Conservation (phyloP, 495 filamentous ascomycete species). For the Tuber umbilicatum region DNA sequence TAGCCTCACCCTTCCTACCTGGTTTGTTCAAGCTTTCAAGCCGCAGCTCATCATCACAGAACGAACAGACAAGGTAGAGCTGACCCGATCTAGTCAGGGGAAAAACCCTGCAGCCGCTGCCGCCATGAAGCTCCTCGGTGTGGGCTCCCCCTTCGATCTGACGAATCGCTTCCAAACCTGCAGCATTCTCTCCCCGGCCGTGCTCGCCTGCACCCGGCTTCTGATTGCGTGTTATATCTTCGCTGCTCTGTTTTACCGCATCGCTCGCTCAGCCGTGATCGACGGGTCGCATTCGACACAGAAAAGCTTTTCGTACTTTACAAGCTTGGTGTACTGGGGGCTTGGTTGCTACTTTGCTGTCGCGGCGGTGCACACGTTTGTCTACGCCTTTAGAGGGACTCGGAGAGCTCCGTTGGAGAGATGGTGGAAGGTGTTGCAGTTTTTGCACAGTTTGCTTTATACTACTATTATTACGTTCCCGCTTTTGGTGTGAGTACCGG, state of each 20-base stretch:
- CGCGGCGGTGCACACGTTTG: conserved; percentile 57
- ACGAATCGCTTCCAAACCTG: conserved; percentile 65
- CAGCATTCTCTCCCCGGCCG: conserved; percentile 62
- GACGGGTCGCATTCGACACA: conserved; percentile 43
- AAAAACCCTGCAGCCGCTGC: neutral
- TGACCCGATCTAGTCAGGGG: neutral
- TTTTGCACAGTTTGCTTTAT: conserved; percentile 60
- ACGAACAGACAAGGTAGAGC: too few relatives aligned
- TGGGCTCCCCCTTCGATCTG: conserved; percentile 48
- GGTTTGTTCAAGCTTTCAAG: too few relatives aligned
- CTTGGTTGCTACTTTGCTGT: conserved; percentile 71
- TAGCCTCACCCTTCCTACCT: too few relatives aligned
- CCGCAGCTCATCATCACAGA: too few relatives aligned
- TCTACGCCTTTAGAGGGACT: conserved; percentile 56
- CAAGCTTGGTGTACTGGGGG: conserved; percentile 70
- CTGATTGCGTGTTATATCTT: conserved; percentile 65
- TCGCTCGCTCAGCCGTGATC: conserved; percentile 47
- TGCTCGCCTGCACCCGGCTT: conserved; percentile 55
- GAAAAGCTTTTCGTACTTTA: conserved; percentile 70
- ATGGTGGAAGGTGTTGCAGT: conserved; percentile 58
- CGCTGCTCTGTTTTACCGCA: conserved; percentile 59
- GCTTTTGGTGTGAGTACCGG: conserved; percentile 52
- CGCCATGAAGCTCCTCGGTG: conserved; percentile 10
- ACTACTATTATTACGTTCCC: conserved; percentile 61
- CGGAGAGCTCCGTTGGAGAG: conserved; percentile 51